Percentiles rank a stretch among this genome's conserved stretches.
Conservation (phyloP, 164 flowering plant species). For the Santalum album region DNA sequence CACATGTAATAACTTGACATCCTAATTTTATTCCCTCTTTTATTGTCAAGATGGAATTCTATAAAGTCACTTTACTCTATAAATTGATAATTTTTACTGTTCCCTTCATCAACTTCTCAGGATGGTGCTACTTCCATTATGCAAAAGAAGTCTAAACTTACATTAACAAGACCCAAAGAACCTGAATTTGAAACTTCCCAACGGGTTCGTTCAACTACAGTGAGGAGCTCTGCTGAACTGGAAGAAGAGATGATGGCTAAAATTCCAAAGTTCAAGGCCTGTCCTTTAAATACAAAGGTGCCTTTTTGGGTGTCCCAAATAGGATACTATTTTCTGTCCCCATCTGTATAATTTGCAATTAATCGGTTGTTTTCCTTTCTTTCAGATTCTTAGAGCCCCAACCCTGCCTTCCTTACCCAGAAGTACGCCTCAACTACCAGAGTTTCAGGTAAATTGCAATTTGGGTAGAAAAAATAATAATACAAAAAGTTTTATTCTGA, state of each 20-base stretch:
- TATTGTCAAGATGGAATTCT: no score
- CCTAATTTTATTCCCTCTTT: background rate
- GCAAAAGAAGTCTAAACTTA: constrained; percentile 54
- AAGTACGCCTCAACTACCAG: constrained; percentile 70
- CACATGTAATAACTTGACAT: no score
- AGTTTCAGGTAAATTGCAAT: constrained; percentile 56
- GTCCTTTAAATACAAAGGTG: constrained; percentile 88
- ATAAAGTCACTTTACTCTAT: no score
- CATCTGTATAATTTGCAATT: background rate
- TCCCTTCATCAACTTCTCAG: no score
- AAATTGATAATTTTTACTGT: no score
- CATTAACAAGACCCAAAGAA: constrained; percentile 74
- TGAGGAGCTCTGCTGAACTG: constrained; percentile 82
- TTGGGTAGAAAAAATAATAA: background rate
- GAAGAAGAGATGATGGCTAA: constrained; percentile 97
- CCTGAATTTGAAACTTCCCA: constrained; percentile 83
- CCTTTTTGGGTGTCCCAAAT: no score
- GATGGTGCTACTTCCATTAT: constrained; percentile 26
- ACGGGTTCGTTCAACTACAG: constrained; percentile 52
- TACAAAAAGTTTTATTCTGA: no score
- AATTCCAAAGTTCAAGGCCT: constrained; percentile 89
- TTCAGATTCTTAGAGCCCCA: constrained; percentile 72
- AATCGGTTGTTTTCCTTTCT: background rate
- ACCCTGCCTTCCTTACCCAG: constrained; percentile 57
- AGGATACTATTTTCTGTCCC: no score